Percentiles rank a stretch among this genome's conserved stretches.
Conservation (phyloP, 1,284 basidiomycete species). For the Ganoderma sp. region DNA sequence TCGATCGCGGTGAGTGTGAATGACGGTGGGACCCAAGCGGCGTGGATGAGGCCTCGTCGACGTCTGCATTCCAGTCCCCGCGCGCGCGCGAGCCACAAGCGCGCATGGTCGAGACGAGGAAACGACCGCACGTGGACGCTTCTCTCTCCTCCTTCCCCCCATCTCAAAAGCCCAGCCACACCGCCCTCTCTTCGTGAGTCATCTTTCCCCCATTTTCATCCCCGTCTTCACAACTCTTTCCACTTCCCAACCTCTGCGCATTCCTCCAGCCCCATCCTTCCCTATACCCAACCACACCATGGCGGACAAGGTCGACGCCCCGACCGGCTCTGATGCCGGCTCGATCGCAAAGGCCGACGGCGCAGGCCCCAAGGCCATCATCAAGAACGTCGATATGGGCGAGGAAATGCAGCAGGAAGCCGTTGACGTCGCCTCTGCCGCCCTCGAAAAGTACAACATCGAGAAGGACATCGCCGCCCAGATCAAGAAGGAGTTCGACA, state of each 20-base stretch:
- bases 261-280: background rate
- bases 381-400: conserved; percentile 97
- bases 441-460: conserved; percentile 89
- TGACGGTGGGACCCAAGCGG: background rate
- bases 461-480: conserved; percentile 98
- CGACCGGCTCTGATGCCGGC: conserved; percentile 57
- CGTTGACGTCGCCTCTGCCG: conserved; percentile 85
- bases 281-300: conserved; percentile 43
- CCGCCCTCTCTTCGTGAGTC: conserved; percentile 3
- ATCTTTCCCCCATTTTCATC: background rate
- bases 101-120: background rate
- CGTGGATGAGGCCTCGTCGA: background rate
- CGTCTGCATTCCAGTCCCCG: background rate
- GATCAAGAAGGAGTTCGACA: conserved; percentile 98
- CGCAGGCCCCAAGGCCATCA: conserved; percentile 77
- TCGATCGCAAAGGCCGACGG: conserved; percentile 51
- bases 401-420: conserved; percentile 96
- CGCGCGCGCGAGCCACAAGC: conserved; percentile 2
- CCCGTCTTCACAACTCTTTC: background rate
- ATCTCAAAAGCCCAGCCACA: conserved; percentile 15
- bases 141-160: conserved; percentile 5
- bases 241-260: background rate
- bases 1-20: background rate
- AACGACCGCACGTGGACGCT: conserved; percentile 7
- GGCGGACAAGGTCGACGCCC: conserved; percentile 69